Conservation (phyloP, 345 rosid genomes). For the Turnera subulata region DNA sequence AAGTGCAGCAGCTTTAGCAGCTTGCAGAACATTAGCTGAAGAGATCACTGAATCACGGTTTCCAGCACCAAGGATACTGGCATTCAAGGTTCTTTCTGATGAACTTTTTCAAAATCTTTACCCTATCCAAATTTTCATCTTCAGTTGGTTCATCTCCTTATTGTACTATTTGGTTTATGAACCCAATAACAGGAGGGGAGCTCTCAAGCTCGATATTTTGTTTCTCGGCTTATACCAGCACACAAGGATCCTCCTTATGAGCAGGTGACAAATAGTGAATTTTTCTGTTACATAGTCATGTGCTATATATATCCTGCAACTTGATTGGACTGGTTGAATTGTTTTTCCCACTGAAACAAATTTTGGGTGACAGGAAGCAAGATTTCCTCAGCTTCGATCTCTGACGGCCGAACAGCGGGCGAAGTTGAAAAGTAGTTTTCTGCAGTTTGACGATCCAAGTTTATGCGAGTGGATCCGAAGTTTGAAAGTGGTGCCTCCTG, state of each 20-base stretch:
- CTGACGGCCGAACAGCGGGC: constrained; percentile 60
- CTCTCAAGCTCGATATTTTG: constrained; percentile 92
- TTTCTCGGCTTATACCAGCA: constrained; percentile 87
- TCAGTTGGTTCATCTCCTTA: too few relatives aligned
- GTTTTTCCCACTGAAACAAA: too few relatives aligned
- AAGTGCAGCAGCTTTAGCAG: constrained; percentile 86
- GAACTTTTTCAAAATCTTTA: too few relatives aligned
- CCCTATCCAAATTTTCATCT: too few relatives aligned
- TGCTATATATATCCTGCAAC: background rate
- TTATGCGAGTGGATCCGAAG: constrained; percentile 85
- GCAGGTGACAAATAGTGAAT: constrained; percentile 43
- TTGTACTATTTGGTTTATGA: constrained; percentile 8
- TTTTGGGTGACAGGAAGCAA: constrained; percentile 64
- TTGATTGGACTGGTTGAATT: background rate
- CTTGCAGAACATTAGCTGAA: constrained; percentile 95
- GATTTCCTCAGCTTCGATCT: constrained; percentile 76
- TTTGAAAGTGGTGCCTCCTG: constrained; percentile 54
- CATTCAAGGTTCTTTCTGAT: constrained; percentile 66
- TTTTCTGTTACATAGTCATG: background rate
- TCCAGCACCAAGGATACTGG: constrained; percentile 93
- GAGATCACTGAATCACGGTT: constrained; percentile 88
- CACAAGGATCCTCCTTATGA: constrained; percentile 99
- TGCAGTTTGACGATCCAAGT: constrained; percentile 89
- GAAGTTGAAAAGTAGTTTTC: constrained; percentile 75
- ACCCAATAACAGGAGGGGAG: constrained; percentile 69